Evolutionary conservation across 805 yeast genomes (phyloP), one percentile per base, ranked within the genome.

Genomic region (Danielia oregonensis): DNA sequence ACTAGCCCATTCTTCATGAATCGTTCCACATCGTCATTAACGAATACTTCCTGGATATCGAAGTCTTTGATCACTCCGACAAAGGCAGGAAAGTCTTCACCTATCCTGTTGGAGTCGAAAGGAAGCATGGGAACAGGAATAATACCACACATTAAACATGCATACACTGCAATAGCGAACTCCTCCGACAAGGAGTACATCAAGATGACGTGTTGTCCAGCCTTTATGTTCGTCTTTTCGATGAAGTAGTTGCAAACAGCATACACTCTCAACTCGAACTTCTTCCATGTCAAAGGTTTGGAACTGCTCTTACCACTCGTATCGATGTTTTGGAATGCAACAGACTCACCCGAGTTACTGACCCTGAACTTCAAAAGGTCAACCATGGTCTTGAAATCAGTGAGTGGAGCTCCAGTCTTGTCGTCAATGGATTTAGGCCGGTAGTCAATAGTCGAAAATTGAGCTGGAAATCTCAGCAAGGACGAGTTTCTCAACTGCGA

Each of bases 171-270:
- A 18, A 86, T 77, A 4, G 82, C 76, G 51, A 77, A 91, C 42
- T 93, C 97, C 37, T 89, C 96, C 1, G 88, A 78, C 29, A 91
- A 74, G 0, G 95, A 82, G 54, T 86, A 88, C 81, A 88, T 81
- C 49, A 93, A 63, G 3, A 88, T 70, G 3, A 87, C 91, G 43
- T 71, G 66, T 34, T 83, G 85, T 0, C 95, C 95, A 2, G 84
- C 69, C 35, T 63, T 70, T 29, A 86, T 54, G 3, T 71, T 65
- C 1, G 78, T 72, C 57, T 86, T 89, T 28, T 75, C 83, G 23
- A 81, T 65, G 34, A 93, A 71, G 51, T 83, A 79, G 5, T 74
- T 66, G 33, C 89, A 78, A 18, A 86, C 82, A 0, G 95, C 82
- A 13, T 84, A 82, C 2, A 91, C 74, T 37, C 84, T 72, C 26